These are phyloP conservation scores for Talaromyces nanjingensis DNA, from an alignment of 495 filamentous ascomycete genomes.

Conservation along the genomic window DNA sequence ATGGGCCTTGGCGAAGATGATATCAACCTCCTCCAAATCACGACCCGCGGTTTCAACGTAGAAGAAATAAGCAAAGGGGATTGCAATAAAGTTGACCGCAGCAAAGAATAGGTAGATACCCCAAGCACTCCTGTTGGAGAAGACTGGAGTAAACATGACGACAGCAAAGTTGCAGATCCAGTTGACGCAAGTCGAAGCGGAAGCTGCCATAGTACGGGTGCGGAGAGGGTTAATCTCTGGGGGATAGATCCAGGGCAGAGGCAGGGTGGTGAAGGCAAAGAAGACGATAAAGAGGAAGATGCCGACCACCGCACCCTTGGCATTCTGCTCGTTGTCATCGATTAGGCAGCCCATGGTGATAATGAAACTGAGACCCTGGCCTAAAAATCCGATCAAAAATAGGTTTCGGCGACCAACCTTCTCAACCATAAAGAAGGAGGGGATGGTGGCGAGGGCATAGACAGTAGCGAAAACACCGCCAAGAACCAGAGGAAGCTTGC, in stretches of 20 bases:
- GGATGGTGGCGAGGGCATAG: slow-evolving; percentile 16
- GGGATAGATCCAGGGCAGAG: slow-evolving; percentile 49
- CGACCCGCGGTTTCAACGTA: slow-evolving; percentile 48
- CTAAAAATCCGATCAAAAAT: slow-evolving; percentile 40
- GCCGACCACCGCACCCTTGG: slow-evolving; percentile 48
- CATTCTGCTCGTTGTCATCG: slow-evolving; percentile 36
- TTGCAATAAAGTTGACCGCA: slow-evolving; percentile 39
- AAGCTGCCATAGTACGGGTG: slow-evolving; percentile 45
- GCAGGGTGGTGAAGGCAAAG: slow-evolving; percentile 38
- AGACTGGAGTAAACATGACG: slow-evolving; percentile 48
- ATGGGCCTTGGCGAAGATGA: slow-evolving; percentile 41
- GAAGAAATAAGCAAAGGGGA: slow-evolving; percentile 36
- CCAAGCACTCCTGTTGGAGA: slow-evolving; percentile 34
- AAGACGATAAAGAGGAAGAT: slow-evolving; percentile 52
- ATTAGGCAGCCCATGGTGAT: slow-evolving; percentile 43
- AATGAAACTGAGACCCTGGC: slow-evolving; percentile 34
- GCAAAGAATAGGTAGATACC: slow-evolving; percentile 49
- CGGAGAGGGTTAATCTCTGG: slow-evolving; percentile 51
- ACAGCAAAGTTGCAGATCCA: slow-evolving; percentile 50
- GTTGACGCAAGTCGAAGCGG: slow-evolving; percentile 45
- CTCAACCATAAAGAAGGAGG: slow-evolving; percentile 47
- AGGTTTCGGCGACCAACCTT: slow-evolving; percentile 45
- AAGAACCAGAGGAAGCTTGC: slow-evolving; percentile 35
- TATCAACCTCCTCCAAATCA: slow-evolving; percentile 47
- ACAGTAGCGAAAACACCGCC: slow-evolving; percentile 14